Conservation (phyloP, 306 rosid species). For the Benincasa hispida region DNA sequence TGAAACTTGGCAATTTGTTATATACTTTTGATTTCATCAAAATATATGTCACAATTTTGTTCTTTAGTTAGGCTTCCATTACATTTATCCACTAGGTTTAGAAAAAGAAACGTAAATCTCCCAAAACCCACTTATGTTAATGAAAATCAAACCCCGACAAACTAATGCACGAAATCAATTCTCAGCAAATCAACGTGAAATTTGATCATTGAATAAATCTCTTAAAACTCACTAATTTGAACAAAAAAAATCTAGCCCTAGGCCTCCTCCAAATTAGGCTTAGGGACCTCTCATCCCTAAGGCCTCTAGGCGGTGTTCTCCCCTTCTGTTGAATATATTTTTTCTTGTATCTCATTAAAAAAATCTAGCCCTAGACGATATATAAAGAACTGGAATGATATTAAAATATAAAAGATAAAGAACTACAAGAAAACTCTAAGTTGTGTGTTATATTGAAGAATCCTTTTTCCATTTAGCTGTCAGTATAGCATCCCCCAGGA, state of each 20-base stretch:
- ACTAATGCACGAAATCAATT: background rate
- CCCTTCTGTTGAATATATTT: too few relatives aligned
- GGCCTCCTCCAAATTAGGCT: background rate
- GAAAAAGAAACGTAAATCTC: background rate
- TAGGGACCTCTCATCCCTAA: too few relatives aligned
- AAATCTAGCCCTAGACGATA: too few relatives aligned
- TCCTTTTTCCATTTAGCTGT: background rate
- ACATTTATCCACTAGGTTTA: background rate
- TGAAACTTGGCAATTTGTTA: background rate
- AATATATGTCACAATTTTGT: background rate
- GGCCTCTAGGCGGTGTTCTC: too few relatives aligned
- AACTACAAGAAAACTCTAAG: too few relatives aligned
- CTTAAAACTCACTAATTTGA: background rate
- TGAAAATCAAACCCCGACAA: background rate
- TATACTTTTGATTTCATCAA: background rate
- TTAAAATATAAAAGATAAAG: too few relatives aligned
- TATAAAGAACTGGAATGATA: too few relatives aligned
- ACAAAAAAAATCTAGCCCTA: background rate
- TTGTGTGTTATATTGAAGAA: background rate
- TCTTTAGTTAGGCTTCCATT: background rate
- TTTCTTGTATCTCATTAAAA: too few relatives aligned
- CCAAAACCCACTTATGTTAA: background rate
- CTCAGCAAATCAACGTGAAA: background rate
- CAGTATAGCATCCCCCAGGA: background rate
- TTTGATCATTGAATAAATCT: background rate